Percentiles rank a stretch among this genome's conserved stretches.
Evolutionary conservation across 2,329 filamentous ascomycete genomes (phyloP).

Genomic region (Xylariaceae sp.): DNA sequence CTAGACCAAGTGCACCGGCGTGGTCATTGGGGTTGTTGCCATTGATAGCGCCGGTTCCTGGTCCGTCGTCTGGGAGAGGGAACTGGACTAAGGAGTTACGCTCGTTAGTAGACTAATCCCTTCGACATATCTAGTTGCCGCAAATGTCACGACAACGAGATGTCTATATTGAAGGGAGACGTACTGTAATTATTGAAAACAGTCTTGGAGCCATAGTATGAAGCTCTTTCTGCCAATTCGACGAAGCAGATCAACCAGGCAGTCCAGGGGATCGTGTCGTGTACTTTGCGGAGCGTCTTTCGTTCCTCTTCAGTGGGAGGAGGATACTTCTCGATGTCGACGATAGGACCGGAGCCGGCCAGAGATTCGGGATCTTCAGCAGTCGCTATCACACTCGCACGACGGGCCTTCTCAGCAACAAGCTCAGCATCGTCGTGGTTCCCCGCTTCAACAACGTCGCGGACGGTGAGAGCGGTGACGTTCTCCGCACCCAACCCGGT

Average conservation of each 20-base stretch:
- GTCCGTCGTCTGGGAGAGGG: conserved; percentile 26
- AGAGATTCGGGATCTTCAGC: conserved; percentile 7
- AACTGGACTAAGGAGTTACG: conserved; percentile 40
- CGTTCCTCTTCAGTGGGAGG: conserved; percentile 44
- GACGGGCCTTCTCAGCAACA: neutral
- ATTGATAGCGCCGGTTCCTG: conserved; percentile 38
- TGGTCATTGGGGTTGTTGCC: conserved; percentile 28
- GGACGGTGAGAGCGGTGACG: conserved; percentile 14
- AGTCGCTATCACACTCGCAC: neutral
- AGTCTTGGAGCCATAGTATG: conserved; percentile 48
- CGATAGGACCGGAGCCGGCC: conserved; percentile 8
- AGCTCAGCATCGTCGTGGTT: conserved; percentile 6
- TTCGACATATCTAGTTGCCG: neutral
- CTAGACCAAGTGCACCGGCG: conserved; percentile 37
- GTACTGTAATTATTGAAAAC: conserved; percentile 47
- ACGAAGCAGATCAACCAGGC: conserved; percentile 47
- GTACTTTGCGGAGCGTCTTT: conserved; percentile 41
- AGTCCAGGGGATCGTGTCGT: conserved; percentile 40
- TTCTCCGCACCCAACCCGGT: conserved; percentile 11
- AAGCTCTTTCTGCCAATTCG: conserved; percentile 49
- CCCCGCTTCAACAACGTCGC: neutral
- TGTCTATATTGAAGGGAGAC: neutral
- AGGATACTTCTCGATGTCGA: conserved; percentile 29
- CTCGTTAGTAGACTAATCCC: neutral
- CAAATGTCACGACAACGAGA: neutral